Percentiles rank a stretch among this genome's conserved stretches.
Evolutionary conservation across 2,329 filamentous ascomycete species (phyloP).

Genomic region (Shiraia sp.): DNA sequence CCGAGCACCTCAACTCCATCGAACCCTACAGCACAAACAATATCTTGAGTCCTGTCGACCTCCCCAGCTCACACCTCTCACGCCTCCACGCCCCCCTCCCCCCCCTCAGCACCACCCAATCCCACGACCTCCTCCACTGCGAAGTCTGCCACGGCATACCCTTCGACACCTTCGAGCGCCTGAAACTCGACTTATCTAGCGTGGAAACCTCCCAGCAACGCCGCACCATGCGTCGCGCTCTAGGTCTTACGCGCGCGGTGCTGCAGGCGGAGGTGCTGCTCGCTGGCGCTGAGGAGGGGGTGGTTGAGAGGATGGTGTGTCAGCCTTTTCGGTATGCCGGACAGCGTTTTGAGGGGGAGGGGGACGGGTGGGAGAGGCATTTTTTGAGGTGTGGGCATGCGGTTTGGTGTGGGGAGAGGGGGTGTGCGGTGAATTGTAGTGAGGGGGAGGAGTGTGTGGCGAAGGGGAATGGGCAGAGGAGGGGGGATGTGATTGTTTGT

Average conservation of each 20-base stretch:
- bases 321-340: no score
- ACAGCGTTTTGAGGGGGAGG: no score
- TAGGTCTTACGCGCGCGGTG: conserved; percentile 9
- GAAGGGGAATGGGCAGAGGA: no score
- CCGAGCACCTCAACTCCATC: background rate
- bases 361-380: no score
- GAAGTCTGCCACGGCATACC: conserved; percentile 19
- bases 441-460: background rate
- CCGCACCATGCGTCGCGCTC: conserved; percentile 12
- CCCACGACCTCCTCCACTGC: conserved; percentile 16
- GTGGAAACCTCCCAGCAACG: background rate
- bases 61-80: no score
- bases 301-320: conserved; percentile 1
- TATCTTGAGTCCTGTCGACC: no score
- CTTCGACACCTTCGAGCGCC: conserved; percentile 8
- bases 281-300: background rate
- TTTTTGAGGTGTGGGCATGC: conserved; percentile 16
- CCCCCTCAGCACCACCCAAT: background rate
- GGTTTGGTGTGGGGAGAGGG: conserved; percentile 8
- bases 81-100: background rate
- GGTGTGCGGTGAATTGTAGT: conserved; percentile 17
- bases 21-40: background rate
- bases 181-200: background rate
- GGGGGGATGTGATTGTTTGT: conserved; percentile 11
- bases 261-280: conserved; percentile 9